These are phyloP conservation scores for Penicillium fimorum DNA, from an alignment of 495 filamentous ascomycete genomes.

Conservation along the genomic window DNA sequence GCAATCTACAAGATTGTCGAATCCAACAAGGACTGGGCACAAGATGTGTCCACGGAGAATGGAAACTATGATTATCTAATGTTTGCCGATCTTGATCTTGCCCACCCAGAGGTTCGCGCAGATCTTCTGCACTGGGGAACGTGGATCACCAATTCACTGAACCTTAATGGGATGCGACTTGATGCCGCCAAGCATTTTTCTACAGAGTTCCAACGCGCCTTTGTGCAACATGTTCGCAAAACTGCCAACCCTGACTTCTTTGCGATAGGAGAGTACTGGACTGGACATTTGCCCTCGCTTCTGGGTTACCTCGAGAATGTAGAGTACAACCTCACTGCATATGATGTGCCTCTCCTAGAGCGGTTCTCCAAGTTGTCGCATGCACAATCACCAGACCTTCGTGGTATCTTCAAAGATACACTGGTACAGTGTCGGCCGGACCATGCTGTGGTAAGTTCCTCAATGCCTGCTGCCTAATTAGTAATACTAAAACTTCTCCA, in stretches of 20 bases:
- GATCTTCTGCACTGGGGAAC: slow-evolving; percentile 66
- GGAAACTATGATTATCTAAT: slow-evolving; percentile 75
- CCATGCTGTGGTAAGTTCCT: slow-evolving; percentile 58
- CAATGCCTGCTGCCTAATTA: neutral
- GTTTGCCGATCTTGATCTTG: slow-evolving; percentile 66
- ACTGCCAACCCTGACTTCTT: slow-evolving; percentile 55
- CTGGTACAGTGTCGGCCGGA: slow-evolving; percentile 57
- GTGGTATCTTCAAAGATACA: slow-evolving; percentile 58
- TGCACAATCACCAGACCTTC: slow-evolving; percentile 54
- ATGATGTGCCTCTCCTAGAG: slow-evolving; percentile 66
- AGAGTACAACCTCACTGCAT: slow-evolving; percentile 58
- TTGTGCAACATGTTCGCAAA: slow-evolving; percentile 53
- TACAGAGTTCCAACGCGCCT: slow-evolving; percentile 59
- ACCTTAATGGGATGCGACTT: slow-evolving; percentile 66
- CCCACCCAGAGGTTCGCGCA: slow-evolving; percentile 59
- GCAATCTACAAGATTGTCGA: slow-evolving; percentile 69
- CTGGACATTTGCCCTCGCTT: slow-evolving; percentile 54
- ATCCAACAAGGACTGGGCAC: slow-evolving; percentile 62
- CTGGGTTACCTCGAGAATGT: slow-evolving; percentile 58
- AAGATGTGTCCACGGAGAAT: slow-evolving; percentile 62
- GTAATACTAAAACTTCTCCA: slow-evolving; percentile 14
- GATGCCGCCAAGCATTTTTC: slow-evolving; percentile 75
- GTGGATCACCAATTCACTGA: slow-evolving; percentile 60
- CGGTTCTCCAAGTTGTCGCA: slow-evolving; percentile 59
- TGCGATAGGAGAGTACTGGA: slow-evolving; percentile 75